phyloP scores from a whole-genome alignment of 306 rosid species.

The Cicer arietinum region DNA sequence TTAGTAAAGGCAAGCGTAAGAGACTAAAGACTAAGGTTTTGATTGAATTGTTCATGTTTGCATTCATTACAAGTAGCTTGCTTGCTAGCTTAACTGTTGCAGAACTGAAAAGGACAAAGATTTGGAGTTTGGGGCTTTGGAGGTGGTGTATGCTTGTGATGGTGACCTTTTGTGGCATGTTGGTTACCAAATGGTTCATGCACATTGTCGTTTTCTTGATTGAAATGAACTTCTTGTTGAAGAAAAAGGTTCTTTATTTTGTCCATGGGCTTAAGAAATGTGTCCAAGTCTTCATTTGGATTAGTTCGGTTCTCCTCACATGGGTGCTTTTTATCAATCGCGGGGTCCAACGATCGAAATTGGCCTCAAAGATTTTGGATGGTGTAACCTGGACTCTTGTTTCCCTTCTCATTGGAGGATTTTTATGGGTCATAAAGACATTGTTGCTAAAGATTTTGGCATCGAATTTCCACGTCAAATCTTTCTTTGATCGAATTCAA shows the following conservation, averaged over 20 bases:
- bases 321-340: constrained; percentile 70
- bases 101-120: constrained; percentile 24
- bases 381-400: constrained; percentile 74
- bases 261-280: constrained; percentile 91
- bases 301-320: constrained; percentile 67
- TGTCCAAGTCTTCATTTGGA: constrained; percentile 78
- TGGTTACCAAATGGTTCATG: constrained; percentile 82
- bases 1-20: constrained; percentile 57
- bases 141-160: constrained; percentile 81
- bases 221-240: constrained; percentile 79
- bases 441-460: constrained; percentile 72
- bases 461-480: constrained; percentile 76
- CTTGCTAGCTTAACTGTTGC: constrained; percentile 62
- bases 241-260: constrained; percentile 85
- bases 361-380: constrained; percentile 51
- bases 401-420: constrained; percentile 73
- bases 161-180: constrained; percentile 81
- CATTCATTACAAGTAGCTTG: constrained; percentile 56
- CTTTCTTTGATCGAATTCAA: constrained; percentile 90
- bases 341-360: constrained; percentile 56
- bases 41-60: constrained; percentile 55
- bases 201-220: constrained; percentile 72
- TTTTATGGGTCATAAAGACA: constrained; percentile 78
- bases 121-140: constrained; percentile 81
- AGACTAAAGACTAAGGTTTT: constrained; percentile 53